phyloP scores from a whole-genome alignment of 768 basidiomycete genomes.

The Dentipellis sp. region DNA sequence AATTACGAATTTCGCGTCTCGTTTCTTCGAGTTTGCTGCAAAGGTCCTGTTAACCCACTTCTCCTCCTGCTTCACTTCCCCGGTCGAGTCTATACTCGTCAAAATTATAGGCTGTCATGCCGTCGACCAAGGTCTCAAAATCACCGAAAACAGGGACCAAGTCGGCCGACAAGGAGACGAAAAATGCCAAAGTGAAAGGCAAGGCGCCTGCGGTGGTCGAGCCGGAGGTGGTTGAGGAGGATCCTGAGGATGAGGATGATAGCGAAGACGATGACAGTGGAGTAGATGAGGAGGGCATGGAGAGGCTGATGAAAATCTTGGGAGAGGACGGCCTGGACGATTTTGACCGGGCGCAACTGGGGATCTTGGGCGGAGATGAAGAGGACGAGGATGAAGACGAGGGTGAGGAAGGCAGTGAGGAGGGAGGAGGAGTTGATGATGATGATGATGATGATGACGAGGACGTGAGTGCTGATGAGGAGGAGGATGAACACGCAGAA shows the following conservation, averaged over 20 bases:
- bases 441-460: slow-evolving; percentile 27
- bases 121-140: slow-evolving; percentile 3
- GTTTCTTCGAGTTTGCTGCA: no score
- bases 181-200: neutral
- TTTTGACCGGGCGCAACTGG: slow-evolving; percentile 48
- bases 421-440: slow-evolving; percentile 19
- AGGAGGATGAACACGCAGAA: slow-evolving; percentile 18
- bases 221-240: neutral
- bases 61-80: no score
- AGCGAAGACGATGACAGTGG: slow-evolving; percentile 26
- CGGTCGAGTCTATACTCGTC: neutral
- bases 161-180: neutral
- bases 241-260: slow-evolving; percentile 6
- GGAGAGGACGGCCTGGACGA: slow-evolving; percentile 64
- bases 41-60: no score
- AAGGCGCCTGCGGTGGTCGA: neutral
- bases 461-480: slow-evolving; percentile 21
- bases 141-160: neutral
- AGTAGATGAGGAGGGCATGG: slow-evolving; percentile 50
- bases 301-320: slow-evolving; percentile 42
- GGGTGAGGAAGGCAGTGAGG: slow-evolving; percentile 14
- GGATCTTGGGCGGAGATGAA: slow-evolving; percentile 17
- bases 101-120: neutral
- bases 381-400: slow-evolving; percentile 7
- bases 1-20: no score